Percentiles rank a stretch among this genome's conserved stretches.
Conservation (phyloP, 1,139 yeast genomes). For the Spathaspora sp. region DNA sequence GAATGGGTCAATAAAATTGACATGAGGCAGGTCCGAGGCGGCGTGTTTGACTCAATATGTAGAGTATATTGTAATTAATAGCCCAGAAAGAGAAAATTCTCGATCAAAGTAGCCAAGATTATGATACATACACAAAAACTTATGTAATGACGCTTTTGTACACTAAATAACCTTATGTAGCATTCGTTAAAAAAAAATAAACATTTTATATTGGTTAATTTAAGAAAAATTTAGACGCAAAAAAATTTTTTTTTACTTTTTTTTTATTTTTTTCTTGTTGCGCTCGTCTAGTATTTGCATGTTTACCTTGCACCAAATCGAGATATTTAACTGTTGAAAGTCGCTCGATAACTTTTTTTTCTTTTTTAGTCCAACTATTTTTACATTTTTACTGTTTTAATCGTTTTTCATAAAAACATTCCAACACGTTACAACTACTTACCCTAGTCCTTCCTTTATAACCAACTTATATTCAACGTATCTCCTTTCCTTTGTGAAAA, state of each 20-base stretch:
- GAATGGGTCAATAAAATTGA: too few species aligned
- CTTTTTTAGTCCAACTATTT: too few species aligned
- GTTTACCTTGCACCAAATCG: neutral
- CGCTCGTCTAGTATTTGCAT: slow-evolving; percentile 1
- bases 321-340: neutral
- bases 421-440: slow-evolving; percentile 12
- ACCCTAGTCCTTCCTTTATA: slow-evolving; percentile 33
- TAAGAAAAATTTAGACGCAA: neutral
- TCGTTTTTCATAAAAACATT: neutral
- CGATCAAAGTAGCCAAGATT: neutral
- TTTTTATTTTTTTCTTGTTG: too few species aligned
- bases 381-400: neutral
- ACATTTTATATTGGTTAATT: neutral
- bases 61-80: neutral
- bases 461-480: slow-evolving; percentile 1
- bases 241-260: neutral
- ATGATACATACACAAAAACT: neutral
- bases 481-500: neutral
- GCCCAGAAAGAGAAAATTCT: neutral
- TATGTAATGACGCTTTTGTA: neutral
- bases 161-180: neutral
- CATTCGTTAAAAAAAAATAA: neutral
- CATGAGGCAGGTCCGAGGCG: too few species aligned
- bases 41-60: neutral
- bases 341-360: neutral